Evolutionary conservation across 768 basidiomycete genomes (phyloP).

Genomic region (Pilatotrama ljubarskyi): DNA sequence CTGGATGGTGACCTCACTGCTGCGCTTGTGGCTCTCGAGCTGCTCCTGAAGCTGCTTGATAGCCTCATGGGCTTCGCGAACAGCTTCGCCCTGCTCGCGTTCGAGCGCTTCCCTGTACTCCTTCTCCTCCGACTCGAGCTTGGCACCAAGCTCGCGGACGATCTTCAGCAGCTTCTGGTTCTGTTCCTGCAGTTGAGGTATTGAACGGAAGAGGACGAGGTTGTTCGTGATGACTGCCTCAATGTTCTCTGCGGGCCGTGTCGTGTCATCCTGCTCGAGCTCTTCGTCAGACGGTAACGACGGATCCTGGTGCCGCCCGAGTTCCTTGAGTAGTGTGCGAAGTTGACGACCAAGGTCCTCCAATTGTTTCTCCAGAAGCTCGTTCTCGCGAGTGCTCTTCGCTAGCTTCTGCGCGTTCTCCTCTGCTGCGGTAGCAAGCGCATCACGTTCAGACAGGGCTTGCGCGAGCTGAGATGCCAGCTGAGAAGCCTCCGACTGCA

Average conservation of each 20-base stretch:
- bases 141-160: conserved; percentile 76
- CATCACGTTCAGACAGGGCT: conserved; percentile 75
- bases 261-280: conserved; percentile 44
- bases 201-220: conserved; percentile 82
- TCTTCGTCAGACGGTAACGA: conserved; percentile 74
- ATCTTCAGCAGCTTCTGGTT: conserved; percentile 88
- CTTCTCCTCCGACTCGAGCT: conserved; percentile 84
- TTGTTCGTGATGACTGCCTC: conserved; percentile 85
- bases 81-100: conserved; percentile 73
- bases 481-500: conserved; percentile 76
- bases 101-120: conserved; percentile 72
- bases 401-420: conserved; percentile 64
- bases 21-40: conserved; percentile 75
- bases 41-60: conserved; percentile 78
- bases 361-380: conserved; percentile 72
- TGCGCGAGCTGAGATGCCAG: conserved; percentile 79
- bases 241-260: conserved; percentile 53
- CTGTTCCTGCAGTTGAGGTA: conserved; percentile 82
- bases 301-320: conserved; percentile 82
- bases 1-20: conserved; percentile 67
- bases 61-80: conserved; percentile 85
- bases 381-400: conserved; percentile 60
- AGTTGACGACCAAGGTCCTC: conserved; percentile 85
- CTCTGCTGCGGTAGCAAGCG: conserved; percentile 50
- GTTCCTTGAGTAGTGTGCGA: conserved; percentile 72